Evolutionary conservation across 129 eudicot species (phyloP).

Genomic region (Helichrysum umbraculigerum): DNA sequence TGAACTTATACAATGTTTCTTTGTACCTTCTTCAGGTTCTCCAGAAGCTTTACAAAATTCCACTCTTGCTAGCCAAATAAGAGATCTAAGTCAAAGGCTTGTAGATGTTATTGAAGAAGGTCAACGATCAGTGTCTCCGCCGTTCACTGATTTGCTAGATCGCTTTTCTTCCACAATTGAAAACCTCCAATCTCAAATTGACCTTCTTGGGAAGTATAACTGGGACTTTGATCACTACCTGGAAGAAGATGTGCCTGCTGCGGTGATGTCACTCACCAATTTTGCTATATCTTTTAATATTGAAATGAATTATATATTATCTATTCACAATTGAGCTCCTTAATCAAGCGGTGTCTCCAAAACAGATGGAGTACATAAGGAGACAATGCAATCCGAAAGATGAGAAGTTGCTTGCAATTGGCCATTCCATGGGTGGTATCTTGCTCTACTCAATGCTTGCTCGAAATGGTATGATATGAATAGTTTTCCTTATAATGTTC

Average conservation of each 20-base stretch:
- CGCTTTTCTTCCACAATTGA: slow-evolving; percentile 48
- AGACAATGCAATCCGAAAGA: slow-evolving; percentile 58
- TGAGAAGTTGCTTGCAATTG: slow-evolving; percentile 78
- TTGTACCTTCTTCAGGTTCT: slow-evolving; percentile 42
- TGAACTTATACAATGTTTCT: slow-evolving; percentile 22
- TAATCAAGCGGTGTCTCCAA: slow-evolving; percentile 8
- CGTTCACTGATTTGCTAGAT: slow-evolving; percentile 44
- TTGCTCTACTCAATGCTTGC: slow-evolving; percentile 71
- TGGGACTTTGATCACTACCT: slow-evolving; percentile 87
- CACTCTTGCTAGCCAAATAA: slow-evolving; percentile 51
- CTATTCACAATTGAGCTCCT: background rate
- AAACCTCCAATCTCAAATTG: slow-evolving; percentile 60
- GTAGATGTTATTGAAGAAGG: slow-evolving; percentile 49
- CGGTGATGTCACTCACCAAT: slow-evolving; percentile 45
- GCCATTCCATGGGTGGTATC: slow-evolving; percentile 91
- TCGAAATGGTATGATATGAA: slow-evolving; percentile 44
- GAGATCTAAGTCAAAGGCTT: slow-evolving; percentile 56
- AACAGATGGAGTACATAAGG: slow-evolving; percentile 71
- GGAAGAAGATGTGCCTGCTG: slow-evolving; percentile 75
- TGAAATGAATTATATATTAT: slow-evolving; percentile 14
- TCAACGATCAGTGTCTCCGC: slow-evolving; percentile 59
- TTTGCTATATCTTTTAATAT: background rate
- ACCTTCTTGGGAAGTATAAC: slow-evolving; percentile 55
- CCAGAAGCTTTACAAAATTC: slow-evolving; percentile 47
- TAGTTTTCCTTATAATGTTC: background rate